Conservation (phyloP, 805 yeast genomes). For the Candida ascalaphidarum region DNA sequence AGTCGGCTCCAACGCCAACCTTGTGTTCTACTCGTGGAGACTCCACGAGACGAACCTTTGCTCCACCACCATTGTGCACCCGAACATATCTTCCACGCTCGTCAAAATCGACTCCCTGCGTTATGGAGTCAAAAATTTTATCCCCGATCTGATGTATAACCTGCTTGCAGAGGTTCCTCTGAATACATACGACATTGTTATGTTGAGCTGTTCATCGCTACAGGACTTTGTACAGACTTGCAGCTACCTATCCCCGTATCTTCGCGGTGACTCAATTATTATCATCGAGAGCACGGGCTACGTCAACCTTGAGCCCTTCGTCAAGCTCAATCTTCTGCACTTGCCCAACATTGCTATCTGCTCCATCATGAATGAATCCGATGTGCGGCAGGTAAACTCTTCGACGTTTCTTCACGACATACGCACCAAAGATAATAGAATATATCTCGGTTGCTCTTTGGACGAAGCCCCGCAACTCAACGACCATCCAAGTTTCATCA, state of each 20-base stretch:
- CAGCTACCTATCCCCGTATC: conserved; percentile 13
- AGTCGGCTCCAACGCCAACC: conserved; percentile 51
- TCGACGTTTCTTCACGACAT: conserved; percentile 17
- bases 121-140: no score
- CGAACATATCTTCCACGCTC: conserved; percentile 8
- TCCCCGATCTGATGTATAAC: no score
- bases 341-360: conserved; percentile 28
- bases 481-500: conserved; percentile 10
- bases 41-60: conserved; percentile 35
- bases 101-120: background rate
- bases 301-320: conserved; percentile 65
- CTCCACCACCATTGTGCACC: conserved; percentile 30
- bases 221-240: conserved; percentile 30
- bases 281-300: conserved; percentile 66
- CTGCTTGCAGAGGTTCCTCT: conserved; percentile 5
- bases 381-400: conserved; percentile 31
- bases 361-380: conserved; percentile 57
- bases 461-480: conserved; percentile 16
- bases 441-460: conserved; percentile 35
- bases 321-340: conserved; percentile 34
- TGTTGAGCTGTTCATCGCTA: conserved; percentile 25
- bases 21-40: conserved; percentile 54
- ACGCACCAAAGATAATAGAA: conserved; percentile 32
- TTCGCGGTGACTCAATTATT: conserved; percentile 37
- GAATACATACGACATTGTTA: conserved; percentile 22